phyloP scores from a whole-genome alignment of 805 yeast genomes.

The Candida stauntonica region DNA sequence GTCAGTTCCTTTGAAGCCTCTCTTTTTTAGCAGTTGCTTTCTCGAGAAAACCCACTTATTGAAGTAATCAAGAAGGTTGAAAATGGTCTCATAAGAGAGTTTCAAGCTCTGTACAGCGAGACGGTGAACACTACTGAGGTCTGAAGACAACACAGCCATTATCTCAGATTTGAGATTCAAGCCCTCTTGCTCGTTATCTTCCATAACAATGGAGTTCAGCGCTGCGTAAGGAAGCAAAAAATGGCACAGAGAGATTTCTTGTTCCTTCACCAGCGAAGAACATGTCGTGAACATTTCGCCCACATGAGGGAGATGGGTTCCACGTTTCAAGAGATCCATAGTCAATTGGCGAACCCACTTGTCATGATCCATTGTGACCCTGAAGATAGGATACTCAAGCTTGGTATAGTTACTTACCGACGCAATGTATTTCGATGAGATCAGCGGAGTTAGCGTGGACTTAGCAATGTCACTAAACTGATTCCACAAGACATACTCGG shows the following conservation, averaged over 20 bases:
- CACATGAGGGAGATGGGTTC: slow-evolving; percentile 18
- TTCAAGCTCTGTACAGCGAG: slow-evolving; percentile 57
- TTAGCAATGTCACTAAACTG: slow-evolving; percentile 60
- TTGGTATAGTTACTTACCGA: slow-evolving; percentile 42
- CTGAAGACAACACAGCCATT: slow-evolving; percentile 47
- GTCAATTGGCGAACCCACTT: slow-evolving; percentile 73
- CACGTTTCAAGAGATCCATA: slow-evolving; percentile 54
- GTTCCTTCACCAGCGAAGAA: slow-evolving; percentile 60
- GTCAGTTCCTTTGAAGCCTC: slow-evolving; percentile 23
- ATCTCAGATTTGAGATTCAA: slow-evolving; percentile 56
- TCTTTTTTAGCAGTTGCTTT: slow-evolving; percentile 20
- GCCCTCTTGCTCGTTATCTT: slow-evolving; percentile 35
- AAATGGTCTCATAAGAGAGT: slow-evolving; percentile 66
- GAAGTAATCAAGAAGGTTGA: slow-evolving; percentile 77
- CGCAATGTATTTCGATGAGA: slow-evolving; percentile 64
- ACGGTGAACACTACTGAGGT: slow-evolving; percentile 40
- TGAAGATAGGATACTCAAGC: slow-evolving; percentile 61
- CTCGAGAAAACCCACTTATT: slow-evolving; percentile 57
- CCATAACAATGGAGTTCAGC: slow-evolving; percentile 52
- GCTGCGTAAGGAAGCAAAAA: slow-evolving; percentile 76
- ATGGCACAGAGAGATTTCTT: slow-evolving; percentile 64
- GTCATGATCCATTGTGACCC: slow-evolving; percentile 48
- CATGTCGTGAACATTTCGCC: slow-evolving; percentile 56
- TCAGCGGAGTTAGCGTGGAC: slow-evolving; percentile 70
- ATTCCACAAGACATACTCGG: slow-evolving; percentile 48